phyloP scores from a whole-genome alignment of 164 flowering plant genomes.

The Buxus sempervirens region DNA sequence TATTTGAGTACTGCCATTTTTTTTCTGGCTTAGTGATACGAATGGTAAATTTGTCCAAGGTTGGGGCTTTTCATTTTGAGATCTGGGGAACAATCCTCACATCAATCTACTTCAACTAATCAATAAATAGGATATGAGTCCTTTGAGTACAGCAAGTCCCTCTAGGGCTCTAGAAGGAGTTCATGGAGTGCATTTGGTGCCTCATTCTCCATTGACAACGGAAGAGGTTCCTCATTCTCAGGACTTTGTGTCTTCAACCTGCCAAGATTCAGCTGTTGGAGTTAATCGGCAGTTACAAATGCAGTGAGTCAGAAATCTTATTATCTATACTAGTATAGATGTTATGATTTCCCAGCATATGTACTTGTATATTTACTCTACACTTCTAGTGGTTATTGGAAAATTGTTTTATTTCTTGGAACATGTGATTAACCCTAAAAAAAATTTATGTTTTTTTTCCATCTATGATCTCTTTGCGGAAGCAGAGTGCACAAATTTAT shows the following conservation, averaged over 20 bases:
- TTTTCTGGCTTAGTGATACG: slow-evolving; percentile 8
- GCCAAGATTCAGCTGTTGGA: slow-evolving; percentile 22
- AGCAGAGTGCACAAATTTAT: not conserved
- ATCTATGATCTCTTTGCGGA: not conserved
- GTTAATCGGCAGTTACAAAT: slow-evolving; percentile 39
- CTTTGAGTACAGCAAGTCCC: slow-evolving; percentile 27
- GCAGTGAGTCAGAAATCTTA: slow-evolving; percentile 46
- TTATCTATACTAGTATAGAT: not conserved
- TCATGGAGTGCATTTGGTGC: slow-evolving; percentile 67
- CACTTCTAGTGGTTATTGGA: not conserved
- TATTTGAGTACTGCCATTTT: not conserved
- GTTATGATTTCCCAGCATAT: not conserved
- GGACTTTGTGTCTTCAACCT: slow-evolving; percentile 23
- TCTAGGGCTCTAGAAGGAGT: slow-evolving; percentile 57
- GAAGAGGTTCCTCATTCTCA: slow-evolving; percentile 47
- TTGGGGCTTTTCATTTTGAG: not conserved
- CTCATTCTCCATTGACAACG: slow-evolving; percentile 53
- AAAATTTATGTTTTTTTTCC: not conserved
- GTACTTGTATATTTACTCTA: not conserved
- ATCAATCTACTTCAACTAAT: slow-evolving; percentile 7
- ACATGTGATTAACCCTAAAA: not conserved
- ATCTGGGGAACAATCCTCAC: not conserved
- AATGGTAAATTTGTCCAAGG: slow-evolving; percentile 7
- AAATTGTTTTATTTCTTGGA: not conserved
- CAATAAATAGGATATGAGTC: slow-evolving; percentile 38